phyloP scores from a whole-genome alignment of 2,329 filamentous ascomycete species.

The Aureobasidium sp. region DNA sequence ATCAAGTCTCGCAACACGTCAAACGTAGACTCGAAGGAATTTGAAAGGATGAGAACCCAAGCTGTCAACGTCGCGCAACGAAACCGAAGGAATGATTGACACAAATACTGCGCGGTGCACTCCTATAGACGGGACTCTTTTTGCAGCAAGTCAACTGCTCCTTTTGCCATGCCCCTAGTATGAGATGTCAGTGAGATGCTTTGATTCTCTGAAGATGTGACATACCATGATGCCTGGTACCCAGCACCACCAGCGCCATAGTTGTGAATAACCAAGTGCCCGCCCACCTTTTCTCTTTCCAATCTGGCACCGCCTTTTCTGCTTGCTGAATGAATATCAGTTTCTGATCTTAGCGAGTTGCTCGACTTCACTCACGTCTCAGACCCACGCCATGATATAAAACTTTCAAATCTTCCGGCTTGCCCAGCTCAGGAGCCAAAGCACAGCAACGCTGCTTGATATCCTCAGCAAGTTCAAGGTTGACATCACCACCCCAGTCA shows the following conservation, averaged over 20 bases:
- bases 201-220: neutral
- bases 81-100: no score
- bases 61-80: no score
- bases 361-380: slow-evolving; percentile 39
- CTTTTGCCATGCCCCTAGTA: slow-evolving; percentile 14
- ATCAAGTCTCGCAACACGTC: slow-evolving; percentile 1
- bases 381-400: slow-evolving; percentile 73
- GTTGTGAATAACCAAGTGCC: slow-evolving; percentile 62
- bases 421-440: slow-evolving; percentile 46
- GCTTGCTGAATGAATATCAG: slow-evolving; percentile 36
- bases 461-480: slow-evolving; percentile 9
- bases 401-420: slow-evolving; percentile 56
- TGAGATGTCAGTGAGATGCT: neutral
- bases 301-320: slow-evolving; percentile 64
- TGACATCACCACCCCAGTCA: slow-evolving; percentile 3
- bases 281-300: slow-evolving; percentile 59
- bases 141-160: slow-evolving; percentile 9
- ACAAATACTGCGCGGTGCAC: no score
- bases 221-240: slow-evolving; percentile 37
- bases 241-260: slow-evolving; percentile 71
- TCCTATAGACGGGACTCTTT: slow-evolving; percentile 6
- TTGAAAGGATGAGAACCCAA: no score
- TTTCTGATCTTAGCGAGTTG: neutral
- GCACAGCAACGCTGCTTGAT: slow-evolving; percentile 49
- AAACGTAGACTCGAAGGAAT: no score